Evolutionary conservation across 345 rosid species (phyloP).

Genomic region (Barbarea vulgaris): DNA sequence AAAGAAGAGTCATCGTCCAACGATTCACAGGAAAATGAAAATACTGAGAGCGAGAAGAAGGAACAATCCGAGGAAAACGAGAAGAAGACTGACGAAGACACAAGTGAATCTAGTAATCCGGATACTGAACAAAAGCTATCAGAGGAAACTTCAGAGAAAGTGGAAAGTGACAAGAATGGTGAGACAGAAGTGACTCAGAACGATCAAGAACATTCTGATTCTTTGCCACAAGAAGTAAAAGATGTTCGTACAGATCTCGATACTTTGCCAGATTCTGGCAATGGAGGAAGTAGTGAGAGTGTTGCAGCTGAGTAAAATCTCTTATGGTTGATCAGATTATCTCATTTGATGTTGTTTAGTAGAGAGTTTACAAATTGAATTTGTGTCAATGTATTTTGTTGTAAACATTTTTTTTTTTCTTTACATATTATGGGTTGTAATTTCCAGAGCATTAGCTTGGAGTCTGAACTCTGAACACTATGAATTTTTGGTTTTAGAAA

Average conservation of each 20-base stretch:
- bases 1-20: constrained; percentile 32
- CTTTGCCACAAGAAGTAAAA: constrained; percentile 56
- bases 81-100: constrained; percentile 39
- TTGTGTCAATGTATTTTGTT: constrained; percentile 33
- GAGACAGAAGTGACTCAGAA: constrained; percentile 45
- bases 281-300: constrained; percentile 43
- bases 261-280: constrained; percentile 60
- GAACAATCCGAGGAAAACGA: constrained; percentile 38
- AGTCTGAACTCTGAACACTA: not conserved
- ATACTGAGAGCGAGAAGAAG: constrained; percentile 39
- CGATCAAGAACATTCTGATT: constrained; percentile 33
- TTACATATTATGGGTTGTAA: constrained; percentile 10
- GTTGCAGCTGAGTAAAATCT: constrained; percentile 54
- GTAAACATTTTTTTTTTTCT: constrained; percentile 23
- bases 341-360: constrained; percentile 28
- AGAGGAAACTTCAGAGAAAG: constrained; percentile 42
- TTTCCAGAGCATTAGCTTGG: constrained; percentile 9
- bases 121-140: constrained; percentile 17
- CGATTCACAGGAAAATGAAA: constrained; percentile 35
- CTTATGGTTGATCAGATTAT: not conserved
- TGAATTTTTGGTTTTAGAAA: constrained; percentile 4
- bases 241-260: constrained; percentile 60
- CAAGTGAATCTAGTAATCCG: constrained; percentile 15
- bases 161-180: constrained; percentile 36
- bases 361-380: constrained; percentile 26